phyloP scores from a whole-genome alignment of 1,139 yeast species.

The Blastobotrys illinoisensis region DNA sequence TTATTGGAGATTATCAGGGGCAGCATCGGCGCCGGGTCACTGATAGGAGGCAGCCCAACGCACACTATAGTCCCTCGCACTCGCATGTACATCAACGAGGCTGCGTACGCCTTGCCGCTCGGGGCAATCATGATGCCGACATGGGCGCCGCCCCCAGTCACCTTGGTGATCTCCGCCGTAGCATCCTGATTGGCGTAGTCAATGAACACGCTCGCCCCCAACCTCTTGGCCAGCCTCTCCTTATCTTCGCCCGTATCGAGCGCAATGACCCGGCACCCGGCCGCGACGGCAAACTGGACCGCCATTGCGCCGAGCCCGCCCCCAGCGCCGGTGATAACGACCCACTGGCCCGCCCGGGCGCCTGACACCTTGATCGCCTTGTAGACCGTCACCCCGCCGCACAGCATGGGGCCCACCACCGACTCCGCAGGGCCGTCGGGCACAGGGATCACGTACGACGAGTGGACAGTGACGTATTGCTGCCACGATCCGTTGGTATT shows the following conservation, averaged over 20 bases:
- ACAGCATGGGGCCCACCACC: constrained; percentile 59
- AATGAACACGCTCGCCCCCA: constrained; percentile 63
- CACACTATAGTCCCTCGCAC: constrained; percentile 64
- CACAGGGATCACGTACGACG: constrained; percentile 68
- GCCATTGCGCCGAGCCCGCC: constrained; percentile 77
- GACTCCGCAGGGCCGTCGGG: constrained; percentile 64
- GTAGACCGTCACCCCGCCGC: constrained; percentile 78
- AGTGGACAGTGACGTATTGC: constrained; percentile 71
- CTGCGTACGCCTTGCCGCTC: constrained; percentile 58
- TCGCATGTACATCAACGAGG: constrained; percentile 59
- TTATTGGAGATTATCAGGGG: constrained; percentile 53
- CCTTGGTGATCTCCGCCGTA: constrained; percentile 44
- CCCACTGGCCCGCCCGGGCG: constrained; percentile 63
- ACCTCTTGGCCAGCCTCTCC: constrained; percentile 44
- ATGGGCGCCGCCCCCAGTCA: constrained; percentile 55
- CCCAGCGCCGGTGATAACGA: constrained; percentile 69
- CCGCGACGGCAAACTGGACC: constrained; percentile 66
- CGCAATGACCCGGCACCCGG: constrained; percentile 66
- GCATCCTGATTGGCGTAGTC: constrained; percentile 43
- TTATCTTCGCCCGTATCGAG: constrained; percentile 67
- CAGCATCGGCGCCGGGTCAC: constrained; percentile 44
- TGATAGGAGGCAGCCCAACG: constrained; percentile 69
- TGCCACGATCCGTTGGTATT: constrained; percentile 74
- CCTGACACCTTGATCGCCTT: constrained; percentile 64
- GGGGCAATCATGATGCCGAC: constrained; percentile 71